Base-by-base conservation (phyloP, 2,329 filamentous ascomycete species). In the Alternaria brassicicola region DNA sequence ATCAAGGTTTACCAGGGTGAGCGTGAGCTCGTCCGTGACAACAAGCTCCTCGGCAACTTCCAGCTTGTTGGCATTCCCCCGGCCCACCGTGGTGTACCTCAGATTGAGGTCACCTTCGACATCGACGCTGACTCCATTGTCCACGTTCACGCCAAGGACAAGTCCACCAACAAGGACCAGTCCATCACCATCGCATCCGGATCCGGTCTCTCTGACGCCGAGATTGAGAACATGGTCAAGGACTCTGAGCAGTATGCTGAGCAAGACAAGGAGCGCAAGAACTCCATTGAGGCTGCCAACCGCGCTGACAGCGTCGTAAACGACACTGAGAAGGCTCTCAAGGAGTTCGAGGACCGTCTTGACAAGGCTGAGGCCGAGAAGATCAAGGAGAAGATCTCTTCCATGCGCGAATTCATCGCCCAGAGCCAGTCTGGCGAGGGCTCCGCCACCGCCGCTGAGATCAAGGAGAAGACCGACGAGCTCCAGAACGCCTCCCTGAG, bases 1-100 rank as follows among this genome's bases (percentile, higher is more conserved):
- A 98, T 98, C 86, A 97, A 98, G 91, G 94, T 98, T 66, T 98
- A 89, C 90, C 93, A 98, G 89, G 94, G 94, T 86, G 94, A 98
- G 88, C 94, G 94, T 91, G 93, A 97, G 85, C 92, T 97, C 65
- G 93, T 97, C 80, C 90, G 89, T 78, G 94, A 98, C 84, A 98
- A 98, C 90, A 98, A 98, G 87, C 84, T 98, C 61, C 88, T 98
- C 59, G 94, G 94, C 63, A 98, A 98, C 90, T 98, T 98, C 91
- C 93, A 98, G 87, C 90, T 98, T 70, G 93, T 97, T 73, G 94
- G 94, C 67, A 97, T 98, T 62, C 94, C 94, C 57, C 94, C 94
- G 71, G 94, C 94, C 55, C 93, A 96, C 85, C 93, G 93, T 79
- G 93, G 93, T 84, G 92, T 97, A 62, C 94, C 94, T 65, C 94